phyloP scores from a whole-genome alignment of 768 basidiomycete genomes.

The Termitomyces sp. region DNA sequence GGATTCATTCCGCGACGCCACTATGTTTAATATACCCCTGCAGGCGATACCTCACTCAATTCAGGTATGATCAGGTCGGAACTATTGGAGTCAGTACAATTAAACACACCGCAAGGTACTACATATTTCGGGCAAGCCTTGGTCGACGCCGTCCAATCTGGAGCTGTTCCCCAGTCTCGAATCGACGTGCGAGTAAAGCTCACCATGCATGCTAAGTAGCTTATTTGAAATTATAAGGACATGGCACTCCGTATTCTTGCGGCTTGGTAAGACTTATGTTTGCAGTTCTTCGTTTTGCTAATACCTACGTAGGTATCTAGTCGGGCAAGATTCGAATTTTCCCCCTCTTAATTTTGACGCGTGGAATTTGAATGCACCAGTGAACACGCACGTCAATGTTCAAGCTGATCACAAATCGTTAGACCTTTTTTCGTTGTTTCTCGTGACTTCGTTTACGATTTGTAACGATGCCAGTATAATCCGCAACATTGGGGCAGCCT shows the following conservation, averaged over 20 bases:
- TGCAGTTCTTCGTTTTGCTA: not conserved
- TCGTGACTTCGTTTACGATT: not conserved
- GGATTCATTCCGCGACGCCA: not conserved
- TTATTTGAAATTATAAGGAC: conserved; percentile 19
- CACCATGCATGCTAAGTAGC: not conserved
- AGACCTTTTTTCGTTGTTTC: not conserved
- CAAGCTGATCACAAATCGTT: conserved; percentile 49
- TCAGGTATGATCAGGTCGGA: conserved; percentile 32
- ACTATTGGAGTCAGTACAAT: not conserved
- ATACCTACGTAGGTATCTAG: conserved; percentile 26
- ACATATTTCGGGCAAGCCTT: conserved; percentile 60
- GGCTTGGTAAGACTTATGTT: conserved; percentile 24
- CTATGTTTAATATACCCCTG: not conserved
- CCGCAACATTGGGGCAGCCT: conserved; percentile 53
- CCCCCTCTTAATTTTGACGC: conserved; percentile 53
- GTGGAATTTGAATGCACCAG: conserved; percentile 30
- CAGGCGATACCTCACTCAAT: conserved; percentile 37
- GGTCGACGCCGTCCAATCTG: conserved; percentile 52
- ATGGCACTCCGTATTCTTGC: conserved; percentile 43
- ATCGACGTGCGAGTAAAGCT: conserved; percentile 35
- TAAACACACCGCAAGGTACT: conserved; percentile 19
- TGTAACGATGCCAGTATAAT: conserved; percentile 35
- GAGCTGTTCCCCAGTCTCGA: conserved; percentile 50
- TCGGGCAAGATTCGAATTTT: conserved; percentile 45
- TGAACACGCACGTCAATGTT: conserved; percentile 48